These are phyloP conservation scores for Sclerotinia spermophila DNA, from an alignment of 2,329 filamentous ascomycete species.

Conservation along the genomic window DNA sequence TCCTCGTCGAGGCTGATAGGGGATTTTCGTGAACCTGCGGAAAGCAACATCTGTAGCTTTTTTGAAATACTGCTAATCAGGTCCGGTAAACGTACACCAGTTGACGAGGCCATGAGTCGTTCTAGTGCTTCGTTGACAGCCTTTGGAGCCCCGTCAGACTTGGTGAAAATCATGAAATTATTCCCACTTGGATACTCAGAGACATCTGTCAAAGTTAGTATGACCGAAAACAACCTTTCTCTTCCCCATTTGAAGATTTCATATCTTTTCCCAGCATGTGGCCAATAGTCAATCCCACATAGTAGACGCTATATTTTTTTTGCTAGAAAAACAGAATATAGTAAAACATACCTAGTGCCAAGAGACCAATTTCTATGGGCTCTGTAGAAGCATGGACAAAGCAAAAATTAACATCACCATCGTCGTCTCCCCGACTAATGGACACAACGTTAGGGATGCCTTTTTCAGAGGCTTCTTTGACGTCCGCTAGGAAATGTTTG, in stretches of 20 bases:
- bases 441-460: slow-evolving; percentile 48
- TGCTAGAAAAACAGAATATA: background rate
- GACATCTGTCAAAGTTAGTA: slow-evolving; percentile 43
- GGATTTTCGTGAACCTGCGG: slow-evolving; percentile 23
- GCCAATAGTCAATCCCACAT: background rate
- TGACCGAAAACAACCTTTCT: slow-evolving; percentile 12
- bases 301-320: background rate
- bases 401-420: slow-evolving; percentile 67
- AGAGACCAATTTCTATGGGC: slow-evolving; percentile 31
- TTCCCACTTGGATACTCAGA: slow-evolving; percentile 48
- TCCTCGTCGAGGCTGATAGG: slow-evolving; percentile 38
- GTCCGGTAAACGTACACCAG: slow-evolving; percentile 29
- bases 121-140: slow-evolving; percentile 39
- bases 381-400: slow-evolving; percentile 41
- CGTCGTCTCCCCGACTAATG: slow-evolving; percentile 61
- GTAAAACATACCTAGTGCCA: slow-evolving; percentile 26
- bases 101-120: slow-evolving; percentile 26
- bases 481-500: slow-evolving; percentile 60
- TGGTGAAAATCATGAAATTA: slow-evolving; percentile 54
- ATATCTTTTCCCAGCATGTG: background rate
- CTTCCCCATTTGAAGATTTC: background rate
- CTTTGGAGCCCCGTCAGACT: slow-evolving; percentile 44
- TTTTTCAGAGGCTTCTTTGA: slow-evolving; percentile 40
- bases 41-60: slow-evolving; percentile 27
- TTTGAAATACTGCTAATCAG: slow-evolving; percentile 29